phyloP scores from a whole-genome alignment of 163 green algal genomes.

The Prototheca wickerhamii region DNA sequence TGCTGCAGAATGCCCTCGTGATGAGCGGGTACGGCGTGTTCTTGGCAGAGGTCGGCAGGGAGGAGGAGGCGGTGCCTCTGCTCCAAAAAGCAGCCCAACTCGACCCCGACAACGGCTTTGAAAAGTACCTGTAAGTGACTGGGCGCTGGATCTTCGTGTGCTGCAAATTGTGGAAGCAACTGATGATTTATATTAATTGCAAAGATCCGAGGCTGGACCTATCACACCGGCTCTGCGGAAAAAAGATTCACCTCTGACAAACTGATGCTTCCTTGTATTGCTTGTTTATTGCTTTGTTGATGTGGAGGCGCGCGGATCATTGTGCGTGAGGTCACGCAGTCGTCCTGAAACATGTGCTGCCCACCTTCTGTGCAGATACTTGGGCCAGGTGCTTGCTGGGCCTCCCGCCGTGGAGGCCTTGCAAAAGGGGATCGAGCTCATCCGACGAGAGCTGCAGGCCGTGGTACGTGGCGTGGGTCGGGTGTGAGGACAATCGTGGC shows the following conservation, averaged over 20 bases:
- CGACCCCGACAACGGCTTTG: conserved; percentile 51
- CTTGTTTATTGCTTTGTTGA: not conserved
- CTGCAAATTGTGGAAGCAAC: not conserved
- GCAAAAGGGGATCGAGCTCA: conserved; percentile 36
- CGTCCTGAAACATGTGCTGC: not conserved
- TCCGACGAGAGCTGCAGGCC: conserved; percentile 22
- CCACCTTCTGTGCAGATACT: conserved; percentile 35
- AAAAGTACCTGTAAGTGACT: conserved; percentile 70
- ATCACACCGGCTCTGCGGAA: not conserved
- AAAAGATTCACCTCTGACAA: conserved; percentile 31
- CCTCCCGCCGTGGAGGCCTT: conserved; percentile 29
- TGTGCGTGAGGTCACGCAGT: not conserved
- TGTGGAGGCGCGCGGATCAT: not conserved
- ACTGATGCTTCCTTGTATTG: conserved; percentile 13
- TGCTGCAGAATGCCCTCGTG: conserved; percentile 40
- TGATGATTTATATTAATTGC: not conserved
- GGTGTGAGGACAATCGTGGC: not conserved
- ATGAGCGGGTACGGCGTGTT: conserved; percentile 55
- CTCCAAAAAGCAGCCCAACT: conserved; percentile 46
- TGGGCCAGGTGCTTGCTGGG: conserved; percentile 41
- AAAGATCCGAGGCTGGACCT: too few relatives aligned
- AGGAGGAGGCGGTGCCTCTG: conserved; percentile 42
- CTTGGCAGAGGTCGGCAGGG: conserved; percentile 49
- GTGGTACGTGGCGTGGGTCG: not conserved
- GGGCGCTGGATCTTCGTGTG: not conserved